A percentile compares a stretch with the other conserved stretches of the same genome.
phyloP scores from a whole-genome alignment of 345 rosid genomes.

The Abelmoschus esculentus region DNA sequence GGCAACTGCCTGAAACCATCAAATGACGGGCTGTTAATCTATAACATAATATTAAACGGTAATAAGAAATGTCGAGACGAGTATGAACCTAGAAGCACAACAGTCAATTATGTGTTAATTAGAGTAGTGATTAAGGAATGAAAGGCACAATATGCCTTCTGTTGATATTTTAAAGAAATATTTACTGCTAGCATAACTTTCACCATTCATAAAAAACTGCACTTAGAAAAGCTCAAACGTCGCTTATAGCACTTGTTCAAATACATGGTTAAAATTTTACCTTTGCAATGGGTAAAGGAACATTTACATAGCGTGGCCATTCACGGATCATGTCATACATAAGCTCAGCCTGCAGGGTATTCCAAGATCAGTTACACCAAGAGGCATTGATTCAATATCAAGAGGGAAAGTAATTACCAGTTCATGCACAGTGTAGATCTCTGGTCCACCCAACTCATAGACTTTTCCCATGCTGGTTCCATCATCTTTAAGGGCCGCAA shows the following conservation, averaged over 20 bases:
- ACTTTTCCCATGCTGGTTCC: slow-evolving; percentile 89
- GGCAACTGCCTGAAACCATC: slow-evolving; percentile 58
- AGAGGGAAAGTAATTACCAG: slow-evolving; percentile 49
- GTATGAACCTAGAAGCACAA: background rate
- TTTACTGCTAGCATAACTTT: background rate
- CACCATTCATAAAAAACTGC: background rate
- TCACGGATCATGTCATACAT: slow-evolving; percentile 90
- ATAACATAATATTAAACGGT: background rate
- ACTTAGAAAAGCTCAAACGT: background rate
- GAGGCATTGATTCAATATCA: slow-evolving; percentile 10
- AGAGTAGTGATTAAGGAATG: background rate
- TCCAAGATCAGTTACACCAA: slow-evolving; percentile 20
- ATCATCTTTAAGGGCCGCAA: slow-evolving; percentile 88
- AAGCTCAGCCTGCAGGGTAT: slow-evolving; percentile 69
- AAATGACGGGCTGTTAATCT: no score
- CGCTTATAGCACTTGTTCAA: slow-evolving; percentile 1
- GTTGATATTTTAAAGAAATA: background rate
- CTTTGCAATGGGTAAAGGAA: slow-evolving; percentile 91
- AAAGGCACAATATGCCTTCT: background rate
- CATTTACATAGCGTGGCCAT: slow-evolving; percentile 80
- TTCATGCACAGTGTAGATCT: slow-evolving; percentile 61
- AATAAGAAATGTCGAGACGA: background rate
- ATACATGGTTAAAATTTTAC: slow-evolving; percentile 30
- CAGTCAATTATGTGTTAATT: background rate
- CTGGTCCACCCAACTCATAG: slow-evolving; percentile 97